These are phyloP conservation scores for Plasmodium yoelii DNA, from an alignment of 169 alveolate genomes.

Conservation along the genomic window DNA sequence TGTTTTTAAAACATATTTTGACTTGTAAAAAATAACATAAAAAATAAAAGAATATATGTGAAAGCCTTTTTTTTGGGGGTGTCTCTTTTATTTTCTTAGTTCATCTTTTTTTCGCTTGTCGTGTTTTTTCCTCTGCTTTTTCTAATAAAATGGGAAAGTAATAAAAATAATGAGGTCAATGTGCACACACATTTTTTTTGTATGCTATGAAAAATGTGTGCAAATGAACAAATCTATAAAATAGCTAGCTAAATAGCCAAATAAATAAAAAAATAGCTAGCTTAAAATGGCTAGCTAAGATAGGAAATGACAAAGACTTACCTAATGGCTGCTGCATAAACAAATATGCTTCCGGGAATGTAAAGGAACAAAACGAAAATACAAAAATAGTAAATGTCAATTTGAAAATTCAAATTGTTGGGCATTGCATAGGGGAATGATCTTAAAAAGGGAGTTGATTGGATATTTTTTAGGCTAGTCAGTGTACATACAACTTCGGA, in stretches of 20 bases:
- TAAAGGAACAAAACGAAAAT: constrained; percentile 54
- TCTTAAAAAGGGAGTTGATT: constrained; percentile 50
- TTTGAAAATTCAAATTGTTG: constrained; percentile 71
- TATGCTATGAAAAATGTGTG: neutral
- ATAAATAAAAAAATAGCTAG: constrained; percentile 14
- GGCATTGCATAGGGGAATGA: constrained; percentile 74
- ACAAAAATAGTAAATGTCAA: constrained; percentile 68
- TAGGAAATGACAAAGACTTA: constrained; percentile 11
- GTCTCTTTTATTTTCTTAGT: constrained; percentile 15
- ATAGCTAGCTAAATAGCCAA: neutral
- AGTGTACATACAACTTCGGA: constrained; percentile 69
- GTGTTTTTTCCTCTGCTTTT: constrained; percentile 26
- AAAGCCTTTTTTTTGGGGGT: too few relatives aligned
- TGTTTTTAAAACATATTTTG: too few relatives aligned
- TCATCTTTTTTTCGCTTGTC: constrained; percentile 33
- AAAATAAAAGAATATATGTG: too few relatives aligned
- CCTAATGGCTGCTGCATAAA: constrained; percentile 57
- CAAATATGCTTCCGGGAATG: constrained; percentile 63
- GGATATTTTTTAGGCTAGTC: constrained; percentile 53
- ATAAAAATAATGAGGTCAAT: neutral
- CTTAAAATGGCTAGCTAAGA: neutral
- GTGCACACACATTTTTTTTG: neutral
- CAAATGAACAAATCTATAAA: neutral
- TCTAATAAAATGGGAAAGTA: constrained; percentile 8
- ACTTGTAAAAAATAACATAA: too few relatives aligned